Base-by-base conservation (phyloP, 495 filamentous ascomycete species). In the Hypoxylon subgilvum region DNA sequence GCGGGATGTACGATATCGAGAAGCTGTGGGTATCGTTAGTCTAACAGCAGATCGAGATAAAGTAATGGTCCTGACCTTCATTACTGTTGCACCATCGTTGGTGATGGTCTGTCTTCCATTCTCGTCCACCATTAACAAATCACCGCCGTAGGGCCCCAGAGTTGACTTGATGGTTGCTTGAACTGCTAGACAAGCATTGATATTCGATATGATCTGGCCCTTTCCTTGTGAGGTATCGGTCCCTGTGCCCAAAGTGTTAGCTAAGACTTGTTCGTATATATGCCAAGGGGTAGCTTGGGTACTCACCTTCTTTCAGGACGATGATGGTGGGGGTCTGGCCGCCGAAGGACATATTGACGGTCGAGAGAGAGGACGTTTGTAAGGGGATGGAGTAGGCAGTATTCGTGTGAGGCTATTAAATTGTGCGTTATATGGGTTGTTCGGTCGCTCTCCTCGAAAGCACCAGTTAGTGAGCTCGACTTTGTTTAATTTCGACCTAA, bases 271-370 rank as follows among this genome's bases (percentile, higher is more conserved):
- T 50, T 23, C 38, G 16, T 45, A 45, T 25, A 30, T 34, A 30
- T 41, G 49, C 57, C 22, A 22, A 52, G 60, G 69, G 59, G 59
- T 52, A 57, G 56, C 38, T n/a, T n/a, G n/a, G n/a, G n/a, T 65
- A 39, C 88, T 59, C 65, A 96, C 92, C 92, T 79, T 98, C 94
- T 79, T 94, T 96, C 62, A 98, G 84, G 76, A 98, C 95, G 71
- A 98, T 89, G 72, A 98, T 98, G 57, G 95, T 98, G 72, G 94
- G 94, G 63, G 94, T 91, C 78, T 98, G 94, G 75, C 93, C 94
- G 74, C 90, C 91, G 80, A 97, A 98, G 72, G 91, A 92, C 93
- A 97, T 97, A 73, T 58, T 69, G 49, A 17, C 23, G 65, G 54
- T 57, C 3, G 5, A 17, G 18, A 35, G 6, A 36, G 8, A 38